These are phyloP conservation scores for Globisporangium heterothallicum DNA, from an alignment of 352 stramenopile genomes.

Conservation along the genomic window DNA sequence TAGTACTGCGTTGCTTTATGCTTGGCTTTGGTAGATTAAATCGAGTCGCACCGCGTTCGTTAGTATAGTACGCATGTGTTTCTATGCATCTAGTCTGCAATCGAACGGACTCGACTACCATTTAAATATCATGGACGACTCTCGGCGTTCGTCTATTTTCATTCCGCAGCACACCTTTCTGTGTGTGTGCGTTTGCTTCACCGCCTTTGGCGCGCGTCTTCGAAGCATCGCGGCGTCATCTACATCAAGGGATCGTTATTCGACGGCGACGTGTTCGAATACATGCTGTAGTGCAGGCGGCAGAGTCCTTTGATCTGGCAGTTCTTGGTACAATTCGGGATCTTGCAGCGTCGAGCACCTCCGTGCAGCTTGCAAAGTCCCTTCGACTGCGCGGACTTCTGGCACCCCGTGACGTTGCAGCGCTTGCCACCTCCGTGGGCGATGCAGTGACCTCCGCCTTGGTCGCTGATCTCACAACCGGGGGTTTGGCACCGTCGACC, in stretches of 20 bases:
- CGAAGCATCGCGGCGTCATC: too few species aligned
- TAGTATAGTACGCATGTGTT: too few species aligned
- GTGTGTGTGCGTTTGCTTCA: too few species aligned
- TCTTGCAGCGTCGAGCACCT: conserved; percentile 62
- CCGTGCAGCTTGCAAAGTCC: conserved; percentile 83
- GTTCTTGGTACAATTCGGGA: conserved; percentile 76
- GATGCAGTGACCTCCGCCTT: conserved; percentile 81
- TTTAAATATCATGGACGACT: too few species aligned
- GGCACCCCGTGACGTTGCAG: conserved; percentile 58
- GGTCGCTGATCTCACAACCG: conserved; percentile 80
- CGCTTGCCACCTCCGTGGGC: conserved; percentile 61
- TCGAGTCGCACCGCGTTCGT: too few species aligned
- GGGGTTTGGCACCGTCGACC: conserved; percentile 70
- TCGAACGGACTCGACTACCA: too few species aligned
- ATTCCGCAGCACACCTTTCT: too few species aligned
- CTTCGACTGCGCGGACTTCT: conserved; percentile 80
- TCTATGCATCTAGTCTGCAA: too few species aligned
- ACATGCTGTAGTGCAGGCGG: conserved; percentile 59
- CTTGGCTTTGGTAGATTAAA: too few species aligned
- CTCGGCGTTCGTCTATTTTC: too few species aligned
- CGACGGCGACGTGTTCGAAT: conserved; percentile 15
- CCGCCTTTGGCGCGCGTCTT: too few species aligned
- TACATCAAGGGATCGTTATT: neutral
- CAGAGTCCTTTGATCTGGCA: conserved; percentile 77
- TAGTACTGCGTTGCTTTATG: too few species aligned